Conservation (phyloP, 768 basidiomycete species). For the Termitomyces sp. region DNA sequence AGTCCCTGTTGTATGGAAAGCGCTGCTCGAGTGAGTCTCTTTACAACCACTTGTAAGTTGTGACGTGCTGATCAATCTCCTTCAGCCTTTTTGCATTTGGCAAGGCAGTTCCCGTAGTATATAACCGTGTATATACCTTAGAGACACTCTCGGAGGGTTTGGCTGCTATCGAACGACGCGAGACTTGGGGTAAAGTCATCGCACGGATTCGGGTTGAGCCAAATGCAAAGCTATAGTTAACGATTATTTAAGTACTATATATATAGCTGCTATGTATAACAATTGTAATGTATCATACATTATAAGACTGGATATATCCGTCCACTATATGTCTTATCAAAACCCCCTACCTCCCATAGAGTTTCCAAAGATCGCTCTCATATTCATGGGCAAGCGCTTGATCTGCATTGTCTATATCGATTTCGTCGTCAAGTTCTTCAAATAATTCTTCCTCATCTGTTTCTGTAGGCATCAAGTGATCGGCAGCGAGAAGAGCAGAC, state of each 20-base stretch:
- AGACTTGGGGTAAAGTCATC: slow-evolving; percentile 92
- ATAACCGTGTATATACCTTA: slow-evolving; percentile 65
- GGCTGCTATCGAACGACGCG: slow-evolving; percentile 69
- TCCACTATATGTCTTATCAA: not conserved
- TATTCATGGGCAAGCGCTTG: slow-evolving; percentile 23
- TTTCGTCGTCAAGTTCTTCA: slow-evolving; percentile 42
- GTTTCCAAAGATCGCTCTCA: slow-evolving; percentile 41
- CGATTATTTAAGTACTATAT: not conserved
- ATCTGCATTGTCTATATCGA: slow-evolving; percentile 35
- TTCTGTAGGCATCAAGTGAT: slow-evolving; percentile 18
- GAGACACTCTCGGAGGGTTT: slow-evolving; percentile 68
- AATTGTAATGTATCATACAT: not conserved
- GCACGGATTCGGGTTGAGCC: slow-evolving; percentile 46
- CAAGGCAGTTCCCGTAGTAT: slow-evolving; percentile 65
- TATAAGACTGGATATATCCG: not conserved
- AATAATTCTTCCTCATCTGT: slow-evolving; percentile 21
- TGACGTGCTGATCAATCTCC: not conserved
- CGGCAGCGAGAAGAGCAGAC: not conserved
- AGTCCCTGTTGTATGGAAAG: slow-evolving; percentile 69
- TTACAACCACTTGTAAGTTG: not conserved
- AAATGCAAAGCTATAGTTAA: slow-evolving; percentile 13
- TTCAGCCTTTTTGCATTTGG: slow-evolving; percentile 65
- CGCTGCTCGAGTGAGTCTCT: slow-evolving; percentile 54
- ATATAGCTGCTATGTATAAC: not conserved
- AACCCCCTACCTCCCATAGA: slow-evolving; percentile 3